Evolutionary conservation across 176 grass and related monocot species (phyloP).

Genomic region (Phoenix roebelenii): DNA sequence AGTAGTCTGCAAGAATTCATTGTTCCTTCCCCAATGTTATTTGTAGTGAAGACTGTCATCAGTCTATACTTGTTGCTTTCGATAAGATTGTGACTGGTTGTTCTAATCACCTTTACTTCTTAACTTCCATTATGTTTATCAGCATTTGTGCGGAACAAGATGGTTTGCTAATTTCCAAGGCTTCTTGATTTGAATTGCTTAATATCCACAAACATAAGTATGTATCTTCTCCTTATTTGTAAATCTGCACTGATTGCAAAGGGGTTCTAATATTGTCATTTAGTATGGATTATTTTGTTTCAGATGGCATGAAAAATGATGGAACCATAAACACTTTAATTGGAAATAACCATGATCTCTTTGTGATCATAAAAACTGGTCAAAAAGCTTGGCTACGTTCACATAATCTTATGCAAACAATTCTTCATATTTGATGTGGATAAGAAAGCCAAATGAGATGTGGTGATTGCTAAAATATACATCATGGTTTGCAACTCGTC

Average conservation of each 20-base stretch:
- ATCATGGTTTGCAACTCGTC: constrained; percentile 1
- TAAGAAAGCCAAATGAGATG: not conserved
- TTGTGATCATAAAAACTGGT: not conserved
- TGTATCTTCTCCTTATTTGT: not conserved
- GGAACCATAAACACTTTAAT: not conserved
- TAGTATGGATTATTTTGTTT: not conserved
- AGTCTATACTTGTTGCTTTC: constrained; percentile 3
- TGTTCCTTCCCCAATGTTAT: not conserved
- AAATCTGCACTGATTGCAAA: not conserved
- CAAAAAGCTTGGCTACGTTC: not conserved
- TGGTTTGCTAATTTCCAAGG: not conserved
- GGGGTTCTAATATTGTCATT: not conserved
- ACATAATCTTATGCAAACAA: not conserved
- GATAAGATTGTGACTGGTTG: not conserved
- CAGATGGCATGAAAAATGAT: not conserved
- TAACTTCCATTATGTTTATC: not conserved
- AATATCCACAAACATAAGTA: not conserved
- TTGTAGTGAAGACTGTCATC: not conserved
- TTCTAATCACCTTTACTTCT: constrained; percentile 1
- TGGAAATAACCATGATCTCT: not conserved
- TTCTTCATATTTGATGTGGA: not conserved
- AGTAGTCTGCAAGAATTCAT: constrained; percentile 4
- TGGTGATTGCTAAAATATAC: not conserved
- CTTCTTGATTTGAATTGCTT: not conserved
- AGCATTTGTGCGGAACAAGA: not conserved